These are phyloP conservation scores for Lipomyces lipofer DNA, from an alignment of 805 yeast species.

Conservation along the genomic window DNA sequence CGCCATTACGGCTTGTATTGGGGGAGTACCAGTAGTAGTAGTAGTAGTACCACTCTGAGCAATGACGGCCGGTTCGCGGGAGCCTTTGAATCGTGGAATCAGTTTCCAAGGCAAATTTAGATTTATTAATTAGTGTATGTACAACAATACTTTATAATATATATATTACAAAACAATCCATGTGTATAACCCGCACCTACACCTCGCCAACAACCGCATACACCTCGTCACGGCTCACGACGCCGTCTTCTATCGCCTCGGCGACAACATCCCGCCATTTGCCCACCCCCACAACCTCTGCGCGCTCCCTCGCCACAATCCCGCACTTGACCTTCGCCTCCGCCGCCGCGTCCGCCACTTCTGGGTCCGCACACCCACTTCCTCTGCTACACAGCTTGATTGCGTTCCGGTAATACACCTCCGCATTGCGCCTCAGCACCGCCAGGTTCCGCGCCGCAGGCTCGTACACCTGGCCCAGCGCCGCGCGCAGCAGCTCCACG, in stretches of 20 bases:
- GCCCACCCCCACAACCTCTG: conserved; percentile 1
- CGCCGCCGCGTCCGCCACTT: conserved; percentile 5
- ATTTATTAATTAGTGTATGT: background rate
- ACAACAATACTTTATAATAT: background rate
- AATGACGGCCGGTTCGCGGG: background rate
- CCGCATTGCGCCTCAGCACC: conserved; percentile 33
- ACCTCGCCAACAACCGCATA: background rate
- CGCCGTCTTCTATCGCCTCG: conserved; percentile 21
- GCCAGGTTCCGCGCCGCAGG: conserved; percentile 31
- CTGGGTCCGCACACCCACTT: conserved; percentile 4
- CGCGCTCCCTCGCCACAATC: conserved; percentile 9
- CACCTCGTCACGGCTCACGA: conserved; percentile 3
- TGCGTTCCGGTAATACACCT: conserved; percentile 33
- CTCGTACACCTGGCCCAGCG: conserved; percentile 17
- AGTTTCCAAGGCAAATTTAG: background rate
- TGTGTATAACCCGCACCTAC: too few relatives aligned
- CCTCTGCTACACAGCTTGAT: conserved; percentile 19
- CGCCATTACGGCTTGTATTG: conserved; percentile 58
- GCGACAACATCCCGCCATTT: conserved; percentile 10
- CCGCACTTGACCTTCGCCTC: conserved; percentile 21
- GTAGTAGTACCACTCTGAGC: background rate
- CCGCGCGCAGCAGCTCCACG: conserved; percentile 32
- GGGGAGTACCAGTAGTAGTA: conserved; percentile 31
- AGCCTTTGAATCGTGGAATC: background rate
- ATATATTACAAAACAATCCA: too few relatives aligned